Evolutionary conservation across 177 flowering plant genomes (phyloP).

Genomic region (Vitis hybrid): DNA sequence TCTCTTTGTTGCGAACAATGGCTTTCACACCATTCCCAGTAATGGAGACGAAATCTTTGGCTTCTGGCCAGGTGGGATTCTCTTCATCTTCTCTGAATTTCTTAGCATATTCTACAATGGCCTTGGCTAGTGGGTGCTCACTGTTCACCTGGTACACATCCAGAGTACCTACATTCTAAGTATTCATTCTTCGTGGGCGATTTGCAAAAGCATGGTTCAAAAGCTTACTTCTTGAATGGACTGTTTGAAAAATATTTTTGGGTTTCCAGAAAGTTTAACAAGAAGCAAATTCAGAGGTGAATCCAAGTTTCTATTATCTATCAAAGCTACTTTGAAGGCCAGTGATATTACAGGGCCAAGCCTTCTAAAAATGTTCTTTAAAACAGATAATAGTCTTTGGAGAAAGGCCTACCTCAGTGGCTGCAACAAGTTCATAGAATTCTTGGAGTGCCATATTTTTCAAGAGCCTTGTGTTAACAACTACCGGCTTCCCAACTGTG

Average conservation of each 20-base stretch:
- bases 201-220: too few species aligned
- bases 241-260: too few species aligned
- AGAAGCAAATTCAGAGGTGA: too few species aligned
- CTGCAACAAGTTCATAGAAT: constrained; percentile 72
- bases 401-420: constrained; percentile 58
- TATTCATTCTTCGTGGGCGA: too few species aligned
- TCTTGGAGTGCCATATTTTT: constrained; percentile 56
- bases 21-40: constrained; percentile 85
- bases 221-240: too few species aligned
- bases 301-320: too few species aligned
- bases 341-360: too few species aligned
- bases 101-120: constrained; percentile 77
- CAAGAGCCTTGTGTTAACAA: constrained; percentile 59
- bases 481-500: constrained; percentile 85
- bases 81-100: constrained; percentile 54
- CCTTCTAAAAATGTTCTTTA: too few species aligned
- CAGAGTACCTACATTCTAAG: too few species aligned
- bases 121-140: constrained; percentile 90
- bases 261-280: too few species aligned
- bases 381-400: too few species aligned
- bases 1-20: constrained; percentile 44
- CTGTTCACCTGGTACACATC: constrained; percentile 57
- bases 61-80: constrained; percentile 61
- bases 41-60: constrained; percentile 53
- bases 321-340: too few species aligned